These are phyloP conservation scores for Pseudopyricularia javanii DNA, from an alignment of 2,329 filamentous ascomycete genomes.

Conservation along the genomic window DNA sequence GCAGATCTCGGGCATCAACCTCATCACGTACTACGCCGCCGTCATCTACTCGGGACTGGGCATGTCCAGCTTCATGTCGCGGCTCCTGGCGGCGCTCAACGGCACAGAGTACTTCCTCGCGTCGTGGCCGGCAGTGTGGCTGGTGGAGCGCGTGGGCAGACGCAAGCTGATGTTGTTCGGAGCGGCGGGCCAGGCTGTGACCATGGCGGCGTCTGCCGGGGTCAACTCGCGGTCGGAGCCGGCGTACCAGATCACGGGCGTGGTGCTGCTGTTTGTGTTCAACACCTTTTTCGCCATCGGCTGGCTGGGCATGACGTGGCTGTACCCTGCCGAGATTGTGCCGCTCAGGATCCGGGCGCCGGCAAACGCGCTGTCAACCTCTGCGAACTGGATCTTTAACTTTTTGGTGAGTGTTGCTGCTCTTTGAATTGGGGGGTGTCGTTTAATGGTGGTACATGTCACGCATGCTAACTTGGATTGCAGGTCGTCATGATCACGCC, in stretches of 20 bases:
- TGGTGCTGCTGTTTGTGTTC: constrained; percentile 35
- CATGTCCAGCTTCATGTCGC: constrained; percentile 7
- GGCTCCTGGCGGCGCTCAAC: constrained; percentile 9
- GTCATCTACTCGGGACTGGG: constrained; percentile 10
- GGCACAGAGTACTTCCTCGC: constrained; percentile 10
- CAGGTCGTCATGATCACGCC: constrained; percentile 49
- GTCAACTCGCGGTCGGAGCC: not conserved
- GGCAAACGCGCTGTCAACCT: constrained; percentile 42
- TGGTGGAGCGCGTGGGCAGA: constrained; percentile 10
- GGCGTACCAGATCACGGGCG: constrained; percentile 2
- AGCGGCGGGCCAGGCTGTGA: constrained; percentile 40
- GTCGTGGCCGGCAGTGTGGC: constrained; percentile 7
- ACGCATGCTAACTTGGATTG: not conserved
- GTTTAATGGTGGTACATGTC: not conserved
- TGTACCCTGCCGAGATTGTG: constrained; percentile 46
- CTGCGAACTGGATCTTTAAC: constrained; percentile 51
- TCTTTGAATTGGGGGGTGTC: not conserved
- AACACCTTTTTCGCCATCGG: constrained; percentile 40
- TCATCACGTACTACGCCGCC: constrained; percentile 10
- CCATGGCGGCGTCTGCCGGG: constrained; percentile 34
- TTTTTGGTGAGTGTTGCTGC: constrained; percentile 25
- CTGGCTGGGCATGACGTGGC: constrained; percentile 44
- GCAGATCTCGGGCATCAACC: constrained; percentile 21
- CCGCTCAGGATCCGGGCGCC: constrained; percentile 38
- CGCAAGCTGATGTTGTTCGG: constrained; percentile 26